Conservation (phyloP, 129 eudicot genomes). For the Arctium lappa region DNA sequence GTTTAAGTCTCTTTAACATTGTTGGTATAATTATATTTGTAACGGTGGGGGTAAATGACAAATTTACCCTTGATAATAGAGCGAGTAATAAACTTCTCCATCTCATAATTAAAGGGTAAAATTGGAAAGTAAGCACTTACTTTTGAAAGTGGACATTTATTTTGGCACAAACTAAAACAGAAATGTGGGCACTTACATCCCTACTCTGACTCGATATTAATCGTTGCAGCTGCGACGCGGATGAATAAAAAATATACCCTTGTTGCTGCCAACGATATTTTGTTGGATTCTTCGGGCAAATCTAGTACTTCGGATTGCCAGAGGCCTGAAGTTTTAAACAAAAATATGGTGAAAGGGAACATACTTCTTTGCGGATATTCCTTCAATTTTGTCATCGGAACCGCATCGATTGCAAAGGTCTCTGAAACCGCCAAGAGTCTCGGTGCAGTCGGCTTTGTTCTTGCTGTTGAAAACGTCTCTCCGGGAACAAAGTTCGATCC, state of each 20-base stretch:
- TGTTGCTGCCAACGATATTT: slow-evolving; percentile 89
- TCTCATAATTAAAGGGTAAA: neutral
- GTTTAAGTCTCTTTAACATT: slow-evolving; percentile 22
- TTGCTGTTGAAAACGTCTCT: slow-evolving; percentile 86
- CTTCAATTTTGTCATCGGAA: slow-evolving; percentile 81
- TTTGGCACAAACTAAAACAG: too few species aligned
- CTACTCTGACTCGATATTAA: neutral
- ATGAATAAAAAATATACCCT: slow-evolving; percentile 58
- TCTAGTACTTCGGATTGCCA: slow-evolving; percentile 83
- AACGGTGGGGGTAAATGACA: neutral
- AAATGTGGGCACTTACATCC: too few species aligned
- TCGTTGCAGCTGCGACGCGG: slow-evolving; percentile 83
- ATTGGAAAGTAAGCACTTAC: neutral
- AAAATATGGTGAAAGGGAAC: slow-evolving; percentile 82
- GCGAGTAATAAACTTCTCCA: neutral
- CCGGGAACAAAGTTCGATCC: slow-evolving; percentile 99
- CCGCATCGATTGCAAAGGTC: slow-evolving; percentile 76
- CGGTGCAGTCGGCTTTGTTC: slow-evolving; percentile 92
- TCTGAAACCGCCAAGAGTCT: slow-evolving; percentile 80
- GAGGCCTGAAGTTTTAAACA: slow-evolving; percentile 81
- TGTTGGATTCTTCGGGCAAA: slow-evolving; percentile 77
- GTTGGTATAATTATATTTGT: neutral
- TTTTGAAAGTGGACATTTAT: too few species aligned
- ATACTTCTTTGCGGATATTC: slow-evolving; percentile 97
- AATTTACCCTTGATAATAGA: neutral